Base-by-base conservation (phyloP, 2,329 filamentous ascomycete species). In the Talaromyces sp. region DNA sequence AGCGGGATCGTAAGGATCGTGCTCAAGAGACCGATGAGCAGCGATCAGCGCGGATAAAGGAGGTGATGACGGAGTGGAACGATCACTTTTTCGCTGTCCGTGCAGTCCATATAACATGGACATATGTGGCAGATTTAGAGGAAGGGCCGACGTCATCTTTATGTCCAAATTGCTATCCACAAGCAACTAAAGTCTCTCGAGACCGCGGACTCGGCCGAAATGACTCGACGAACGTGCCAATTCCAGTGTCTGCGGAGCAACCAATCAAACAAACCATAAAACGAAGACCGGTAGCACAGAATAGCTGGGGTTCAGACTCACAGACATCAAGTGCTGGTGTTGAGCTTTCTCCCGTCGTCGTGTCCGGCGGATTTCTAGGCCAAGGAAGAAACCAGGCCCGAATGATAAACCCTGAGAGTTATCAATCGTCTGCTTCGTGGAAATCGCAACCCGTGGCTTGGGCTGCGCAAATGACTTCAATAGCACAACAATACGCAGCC, bases 11-110 rank as follows among this genome's bases (percentile, higher is more conserved):
- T 35, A 80, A 80, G 63, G 78, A 80, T 66, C 72, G 78, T 1
- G 73, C 77, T 2, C 78, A 80, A 60, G 78, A 81, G 66, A 75
- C 77, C 1, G 78, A 79, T 58, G 75, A 78, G 31, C 73, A 79
- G 63, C 75, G 79, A n/a, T 70, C 66, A 58, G 69, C 70, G 19
- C 76, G 77, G 19, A 76, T 81, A 37, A 64, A 73, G 10, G 75
- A 77, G 2, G 78, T 80, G 15, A 72, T 80, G 45, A 70, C 70
- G 5, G 79, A 81, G 68, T 81, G 79, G 79, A 81, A 81, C 65
- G 70, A 75, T 54, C 73, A 71, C 43, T 81, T 81, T 60, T 81
- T 81, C 57, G 71, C 70, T 15, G 75, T 73, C 9, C 75, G 79
- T 49, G 74, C 71, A 17, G 71, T 74, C 25, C 70, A 69, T 3